Conservation (phyloP, 2,329 filamentous ascomycete genomes). For the Curvularia sp. region DNA sequence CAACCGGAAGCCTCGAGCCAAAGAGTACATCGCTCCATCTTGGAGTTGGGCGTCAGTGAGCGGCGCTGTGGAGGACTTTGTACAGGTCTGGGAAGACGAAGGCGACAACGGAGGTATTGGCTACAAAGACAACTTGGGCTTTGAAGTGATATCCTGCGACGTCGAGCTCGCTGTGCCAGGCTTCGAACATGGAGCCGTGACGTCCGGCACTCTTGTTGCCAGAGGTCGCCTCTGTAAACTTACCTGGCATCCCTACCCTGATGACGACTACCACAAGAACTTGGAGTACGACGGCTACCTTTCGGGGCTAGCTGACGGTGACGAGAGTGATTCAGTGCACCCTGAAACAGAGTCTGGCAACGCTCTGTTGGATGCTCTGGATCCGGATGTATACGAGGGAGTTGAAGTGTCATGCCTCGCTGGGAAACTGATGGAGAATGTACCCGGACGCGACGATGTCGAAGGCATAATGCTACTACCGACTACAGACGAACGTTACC, state of each 20-base stretch:
- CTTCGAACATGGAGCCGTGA: constrained; percentile 14
- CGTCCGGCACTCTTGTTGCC: constrained; percentile 7
- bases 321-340: neutral
- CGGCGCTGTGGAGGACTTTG: constrained; percentile 9
- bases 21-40: constrained; percentile 13
- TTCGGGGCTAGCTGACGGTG: neutral
- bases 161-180: constrained; percentile 9
- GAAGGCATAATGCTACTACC: constrained; percentile 16
- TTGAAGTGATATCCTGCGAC: constrained; percentile 11
- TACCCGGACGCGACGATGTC: constrained; percentile 9
- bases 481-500: neutral
- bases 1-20: constrained; percentile 4
- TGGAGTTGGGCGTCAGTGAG: constrained; percentile 20
- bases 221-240: constrained; percentile 2
- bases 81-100: constrained; percentile 7
- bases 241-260: neutral
- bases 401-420: constrained; percentile 16
- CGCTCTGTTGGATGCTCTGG: constrained; percentile 14
- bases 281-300: neutral
- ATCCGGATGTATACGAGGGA: constrained; percentile 13
- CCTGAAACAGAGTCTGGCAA: constrained; percentile 4
- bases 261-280: neutral
- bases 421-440: constrained; percentile 6
- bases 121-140: constrained; percentile 7
- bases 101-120: constrained; percentile 3